phyloP scores from a whole-genome alignment of 768 basidiomycete species.

The Suillus weaverae region DNA sequence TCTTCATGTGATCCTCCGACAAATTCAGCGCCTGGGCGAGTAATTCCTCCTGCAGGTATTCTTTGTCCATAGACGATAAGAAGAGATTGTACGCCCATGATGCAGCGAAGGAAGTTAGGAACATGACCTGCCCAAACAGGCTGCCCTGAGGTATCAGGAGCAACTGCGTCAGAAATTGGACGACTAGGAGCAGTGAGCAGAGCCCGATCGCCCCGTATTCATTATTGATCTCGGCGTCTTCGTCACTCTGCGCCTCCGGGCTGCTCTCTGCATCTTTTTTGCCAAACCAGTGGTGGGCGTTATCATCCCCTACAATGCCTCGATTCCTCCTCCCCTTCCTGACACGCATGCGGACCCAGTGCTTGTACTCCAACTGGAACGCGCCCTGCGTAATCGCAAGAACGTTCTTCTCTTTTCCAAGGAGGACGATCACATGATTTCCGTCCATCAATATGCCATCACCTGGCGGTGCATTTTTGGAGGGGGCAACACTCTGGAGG shows the following conservation, averaged over 20 bases:
- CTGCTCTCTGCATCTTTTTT: conserved; percentile 2
- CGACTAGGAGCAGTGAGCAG: conserved; percentile 17
- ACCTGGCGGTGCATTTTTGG: conserved; percentile 13
- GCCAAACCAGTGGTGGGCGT: neutral
- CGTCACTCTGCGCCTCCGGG: neutral
- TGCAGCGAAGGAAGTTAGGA: conserved; percentile 19
- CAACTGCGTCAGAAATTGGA: conserved; percentile 24
- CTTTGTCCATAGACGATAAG: conserved; percentile 30
- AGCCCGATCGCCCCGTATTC: conserved; percentile 16
- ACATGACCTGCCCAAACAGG: conserved; percentile 26
- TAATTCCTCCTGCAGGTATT: conserved; percentile 2
- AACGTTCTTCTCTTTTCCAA: conserved; percentile 18
- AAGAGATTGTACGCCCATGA: conserved; percentile 26
- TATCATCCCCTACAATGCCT: neutral
- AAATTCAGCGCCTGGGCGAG: conserved; percentile 17
- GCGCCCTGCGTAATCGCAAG: conserved; percentile 19
- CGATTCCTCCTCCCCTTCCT: neutral
- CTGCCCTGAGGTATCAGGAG: conserved; percentile 23
- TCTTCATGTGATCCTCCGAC: conserved; percentile 10
- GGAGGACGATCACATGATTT: conserved; percentile 15
- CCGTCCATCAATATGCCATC: conserved; percentile 16
- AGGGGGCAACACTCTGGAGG: conserved; percentile 9
- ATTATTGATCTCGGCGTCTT: conserved; percentile 9
- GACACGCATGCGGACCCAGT: conserved; percentile 16
- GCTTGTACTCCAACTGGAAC: conserved; percentile 19